phyloP scores from a whole-genome alignment of 2,329 filamentous ascomycete genomes.

The Emergomyces orientalis region DNA sequence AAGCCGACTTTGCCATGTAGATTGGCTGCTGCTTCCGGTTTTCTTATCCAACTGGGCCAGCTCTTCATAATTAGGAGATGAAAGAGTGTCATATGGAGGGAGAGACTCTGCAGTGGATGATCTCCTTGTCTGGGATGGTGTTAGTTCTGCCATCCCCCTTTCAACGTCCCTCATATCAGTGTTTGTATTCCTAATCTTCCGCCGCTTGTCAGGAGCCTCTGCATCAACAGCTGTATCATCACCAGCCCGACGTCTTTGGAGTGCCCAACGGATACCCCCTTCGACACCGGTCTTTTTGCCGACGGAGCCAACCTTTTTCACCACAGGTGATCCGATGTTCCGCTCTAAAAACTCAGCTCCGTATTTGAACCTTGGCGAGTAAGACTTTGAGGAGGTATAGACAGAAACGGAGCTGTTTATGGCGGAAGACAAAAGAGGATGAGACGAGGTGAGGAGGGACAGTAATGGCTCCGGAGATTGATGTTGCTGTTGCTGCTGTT shows the following conservation, averaged over 20 bases:
- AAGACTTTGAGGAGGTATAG: constrained; percentile 81
- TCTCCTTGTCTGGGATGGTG: constrained; percentile 36
- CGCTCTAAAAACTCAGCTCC: constrained; percentile 85
- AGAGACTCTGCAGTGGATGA: constrained; percentile 63
- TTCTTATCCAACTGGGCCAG: constrained; percentile 32
- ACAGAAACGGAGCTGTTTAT: constrained; percentile 77
- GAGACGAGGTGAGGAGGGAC: constrained; percentile 75
- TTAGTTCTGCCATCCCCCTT: constrained; percentile 24
- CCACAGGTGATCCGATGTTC: constrained; percentile 70
- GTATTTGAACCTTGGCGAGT: constrained; percentile 80
- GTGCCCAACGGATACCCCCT: constrained; percentile 73
- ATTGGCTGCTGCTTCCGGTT: constrained; percentile 17
- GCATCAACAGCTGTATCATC: constrained; percentile 6
- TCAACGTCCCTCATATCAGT: constrained; percentile 46
- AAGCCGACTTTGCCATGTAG: constrained; percentile 68
- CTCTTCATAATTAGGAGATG: constrained; percentile 66
- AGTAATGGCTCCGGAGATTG: constrained; percentile 62
- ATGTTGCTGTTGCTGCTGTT: constrained; percentile 21
- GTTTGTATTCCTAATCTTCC: constrained; percentile 21
- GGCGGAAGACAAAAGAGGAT: constrained; percentile 75
- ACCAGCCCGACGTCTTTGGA: constrained; percentile 41
- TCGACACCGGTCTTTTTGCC: constrained; percentile 82
- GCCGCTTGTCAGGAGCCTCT: constrained; percentile 3
- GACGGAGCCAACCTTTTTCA: constrained; percentile 75
- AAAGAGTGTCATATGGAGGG: constrained; percentile 73